Evolutionary conservation across 108 stramenopile species (phyloP).

Genomic region (Nitzschia inconspicua): DNA sequence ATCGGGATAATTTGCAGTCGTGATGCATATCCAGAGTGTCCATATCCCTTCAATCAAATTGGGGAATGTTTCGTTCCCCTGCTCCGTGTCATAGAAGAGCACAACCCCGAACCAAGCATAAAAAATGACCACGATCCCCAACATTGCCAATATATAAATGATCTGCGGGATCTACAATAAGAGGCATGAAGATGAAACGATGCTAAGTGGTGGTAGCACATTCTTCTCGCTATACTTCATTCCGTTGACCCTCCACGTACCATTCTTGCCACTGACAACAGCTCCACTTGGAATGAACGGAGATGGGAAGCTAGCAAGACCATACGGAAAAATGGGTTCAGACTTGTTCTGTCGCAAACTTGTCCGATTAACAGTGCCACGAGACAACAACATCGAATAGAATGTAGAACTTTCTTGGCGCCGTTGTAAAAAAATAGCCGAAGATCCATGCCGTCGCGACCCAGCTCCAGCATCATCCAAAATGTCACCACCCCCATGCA

Average conservation of each 20-base stretch:
- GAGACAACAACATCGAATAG: not conserved
- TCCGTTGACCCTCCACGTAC: constrained; percentile 14
- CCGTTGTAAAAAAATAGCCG: constrained; percentile 43
- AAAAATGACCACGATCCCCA: constrained; percentile 23
- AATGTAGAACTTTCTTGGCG: constrained; percentile 7
- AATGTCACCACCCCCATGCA: constrained; percentile 37
- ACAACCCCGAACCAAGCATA: constrained; percentile 73
- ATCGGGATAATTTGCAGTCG: constrained; percentile 84
- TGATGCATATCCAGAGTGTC: constrained; percentile 72
- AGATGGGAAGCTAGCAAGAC: constrained; percentile 37
- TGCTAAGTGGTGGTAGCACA: not conserved
- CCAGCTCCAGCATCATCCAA: constrained; percentile 39
- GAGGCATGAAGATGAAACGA: constrained; percentile 8
- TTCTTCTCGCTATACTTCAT: not conserved
- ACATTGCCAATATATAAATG: constrained; percentile 5
- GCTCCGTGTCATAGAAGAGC: constrained; percentile 48
- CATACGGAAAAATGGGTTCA: constrained; percentile 53
- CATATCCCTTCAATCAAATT: constrained; percentile 60
- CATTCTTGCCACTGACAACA: constrained; percentile 40
- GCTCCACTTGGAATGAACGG: constrained; percentile 42
- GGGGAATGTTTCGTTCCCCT: constrained; percentile 56
- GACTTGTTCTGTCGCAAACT: constrained; percentile 10
- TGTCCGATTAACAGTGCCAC: not conserved
- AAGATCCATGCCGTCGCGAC: constrained; percentile 48
- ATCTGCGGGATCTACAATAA: constrained; percentile 11